phyloP scores from a whole-genome alignment of 495 filamentous ascomycete genomes.

The Penicillium subrubescens region DNA sequence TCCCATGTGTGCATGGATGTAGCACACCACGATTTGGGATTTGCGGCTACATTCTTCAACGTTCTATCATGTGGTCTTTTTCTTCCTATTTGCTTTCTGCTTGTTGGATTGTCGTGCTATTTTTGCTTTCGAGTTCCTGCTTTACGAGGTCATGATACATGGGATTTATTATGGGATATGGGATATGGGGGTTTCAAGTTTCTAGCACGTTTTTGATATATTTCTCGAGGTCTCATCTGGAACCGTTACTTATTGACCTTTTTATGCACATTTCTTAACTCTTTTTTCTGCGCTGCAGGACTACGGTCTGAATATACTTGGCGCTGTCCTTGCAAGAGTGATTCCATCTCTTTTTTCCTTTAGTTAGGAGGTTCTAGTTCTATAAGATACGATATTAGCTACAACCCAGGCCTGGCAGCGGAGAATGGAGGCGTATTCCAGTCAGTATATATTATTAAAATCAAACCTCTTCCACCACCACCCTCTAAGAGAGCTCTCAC shows the following conservation, averaged over 20 bases:
- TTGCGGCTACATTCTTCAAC: neutral
- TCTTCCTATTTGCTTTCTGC: slow-evolving; percentile 16
- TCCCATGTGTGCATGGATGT: neutral
- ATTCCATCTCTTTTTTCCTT: neutral
- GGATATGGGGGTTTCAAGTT: neutral
- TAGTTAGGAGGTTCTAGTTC: neutral
- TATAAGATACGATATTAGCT: neutral
- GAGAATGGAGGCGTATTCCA: neutral
- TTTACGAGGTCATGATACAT: slow-evolving; percentile 40
- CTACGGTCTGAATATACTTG: neutral
- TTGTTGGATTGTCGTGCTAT: neutral
- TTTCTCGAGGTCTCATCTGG: neutral
- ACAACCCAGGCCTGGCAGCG: neutral
- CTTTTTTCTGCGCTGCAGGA: neutral
- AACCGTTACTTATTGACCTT: slow-evolving; percentile 16
- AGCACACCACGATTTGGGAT: neutral
- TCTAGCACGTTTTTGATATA: neutral
- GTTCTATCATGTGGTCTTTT: neutral
- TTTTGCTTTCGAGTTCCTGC: slow-evolving; percentile 23
- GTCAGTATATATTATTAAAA: neutral
- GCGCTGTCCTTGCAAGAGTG: neutral
- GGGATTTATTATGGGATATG: slow-evolving; percentile 16
- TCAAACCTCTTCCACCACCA: neutral
- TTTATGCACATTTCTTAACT: slow-evolving; percentile 23
- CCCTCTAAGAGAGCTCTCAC: neutral